Conservation (phyloP, 2,329 filamentous ascomycete genomes). For the Clathrospora elynae region DNA sequence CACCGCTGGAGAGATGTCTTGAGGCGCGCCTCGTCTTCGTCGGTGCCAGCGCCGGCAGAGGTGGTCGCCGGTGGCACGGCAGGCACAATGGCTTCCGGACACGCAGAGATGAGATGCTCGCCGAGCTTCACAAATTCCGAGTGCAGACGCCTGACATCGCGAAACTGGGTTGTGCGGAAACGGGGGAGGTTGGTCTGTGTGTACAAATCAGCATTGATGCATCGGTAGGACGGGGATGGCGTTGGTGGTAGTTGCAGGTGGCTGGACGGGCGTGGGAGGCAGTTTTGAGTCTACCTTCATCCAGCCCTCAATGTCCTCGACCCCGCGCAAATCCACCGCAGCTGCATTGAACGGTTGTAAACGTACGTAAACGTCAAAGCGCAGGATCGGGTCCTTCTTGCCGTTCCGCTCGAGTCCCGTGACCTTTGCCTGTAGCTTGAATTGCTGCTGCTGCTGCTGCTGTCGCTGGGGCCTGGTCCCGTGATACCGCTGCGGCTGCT, state of each 20-base stretch:
- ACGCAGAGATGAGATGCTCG: conserved; percentile 94
- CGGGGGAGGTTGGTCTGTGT: conserved; percentile 94
- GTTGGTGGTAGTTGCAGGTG: neutral
- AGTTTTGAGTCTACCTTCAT: conserved; percentile 6
- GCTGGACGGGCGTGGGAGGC: neutral
- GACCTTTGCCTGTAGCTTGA: conserved; percentile 91
- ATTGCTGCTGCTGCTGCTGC: conserved; percentile 71
- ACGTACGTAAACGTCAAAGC: conserved; percentile 94
- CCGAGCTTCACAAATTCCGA: conserved; percentile 96
- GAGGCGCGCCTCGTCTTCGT: conserved; percentile 89
- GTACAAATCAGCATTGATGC: conserved; percentile 12
- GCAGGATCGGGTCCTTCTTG: conserved; percentile 91
- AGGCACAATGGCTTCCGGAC: conserved; percentile 91
- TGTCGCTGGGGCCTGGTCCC: conserved; percentile 50
- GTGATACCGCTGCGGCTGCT: conserved; percentile 55
- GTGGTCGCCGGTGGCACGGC: conserved; percentile 94
- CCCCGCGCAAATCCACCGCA: conserved; percentile 1
- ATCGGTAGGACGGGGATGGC: neutral
- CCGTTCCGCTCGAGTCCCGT: conserved; percentile 90
- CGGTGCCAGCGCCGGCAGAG: conserved; percentile 90
- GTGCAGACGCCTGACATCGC: conserved; percentile 92
- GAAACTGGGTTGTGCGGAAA: conserved; percentile 96
- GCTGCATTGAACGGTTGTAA: conserved; percentile 1
- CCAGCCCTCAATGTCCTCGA: conserved; percentile 8
- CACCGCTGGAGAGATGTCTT: conserved; percentile 91